phyloP scores from a whole-genome alignment of 202 grass and related monocot species.

The Schoenoplectus triqueter region DNA sequence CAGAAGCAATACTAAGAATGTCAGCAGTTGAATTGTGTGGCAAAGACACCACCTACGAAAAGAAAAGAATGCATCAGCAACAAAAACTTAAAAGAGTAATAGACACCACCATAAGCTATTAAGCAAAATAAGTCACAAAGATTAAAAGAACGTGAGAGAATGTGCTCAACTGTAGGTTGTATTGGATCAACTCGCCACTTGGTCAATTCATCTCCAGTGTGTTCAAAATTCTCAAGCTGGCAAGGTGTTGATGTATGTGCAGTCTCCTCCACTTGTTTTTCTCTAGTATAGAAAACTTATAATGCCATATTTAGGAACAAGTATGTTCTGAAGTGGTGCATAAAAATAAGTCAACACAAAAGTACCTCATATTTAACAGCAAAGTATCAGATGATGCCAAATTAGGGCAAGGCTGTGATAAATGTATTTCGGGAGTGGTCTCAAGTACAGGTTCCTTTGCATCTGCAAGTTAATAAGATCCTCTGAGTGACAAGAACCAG shows the following conservation, averaged over 20 bases:
- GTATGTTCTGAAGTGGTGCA: conserved; percentile 38
- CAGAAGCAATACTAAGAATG: conserved; percentile 82
- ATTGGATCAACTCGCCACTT: conserved; percentile 60
- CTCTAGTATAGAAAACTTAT: conserved; percentile 31
- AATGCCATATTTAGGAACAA: conserved; percentile 26
- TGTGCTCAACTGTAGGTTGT: conserved; percentile 73
- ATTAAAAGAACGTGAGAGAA: conserved; percentile 41
- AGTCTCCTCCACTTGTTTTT: conserved; percentile 37
- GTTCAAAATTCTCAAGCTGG: conserved; percentile 46
- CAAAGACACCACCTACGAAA: conserved; percentile 6
- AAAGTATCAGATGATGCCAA: conserved; percentile 45
- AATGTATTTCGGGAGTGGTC: conserved; percentile 35
- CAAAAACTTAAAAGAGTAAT: conserved; percentile 35
- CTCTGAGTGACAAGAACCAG: conserved; percentile 10
- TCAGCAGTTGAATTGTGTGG: conserved; percentile 48
- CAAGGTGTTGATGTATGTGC: conserved; percentile 25
- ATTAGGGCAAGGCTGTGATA: conserved; percentile 59
- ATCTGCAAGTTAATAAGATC: conserved; percentile 14
- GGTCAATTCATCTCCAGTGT: conserved; percentile 57
- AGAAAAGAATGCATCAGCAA: conserved; percentile 8
- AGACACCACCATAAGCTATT: conserved; percentile 52
- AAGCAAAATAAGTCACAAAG: conserved; percentile 42
- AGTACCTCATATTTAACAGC: conserved; percentile 58
- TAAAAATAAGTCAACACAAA: conserved; percentile 40
- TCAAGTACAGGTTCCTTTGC: background rate